These are phyloP conservation scores for Trifolium pratense DNA, from an alignment of 306 rosid species.

Conservation along the genomic window DNA sequence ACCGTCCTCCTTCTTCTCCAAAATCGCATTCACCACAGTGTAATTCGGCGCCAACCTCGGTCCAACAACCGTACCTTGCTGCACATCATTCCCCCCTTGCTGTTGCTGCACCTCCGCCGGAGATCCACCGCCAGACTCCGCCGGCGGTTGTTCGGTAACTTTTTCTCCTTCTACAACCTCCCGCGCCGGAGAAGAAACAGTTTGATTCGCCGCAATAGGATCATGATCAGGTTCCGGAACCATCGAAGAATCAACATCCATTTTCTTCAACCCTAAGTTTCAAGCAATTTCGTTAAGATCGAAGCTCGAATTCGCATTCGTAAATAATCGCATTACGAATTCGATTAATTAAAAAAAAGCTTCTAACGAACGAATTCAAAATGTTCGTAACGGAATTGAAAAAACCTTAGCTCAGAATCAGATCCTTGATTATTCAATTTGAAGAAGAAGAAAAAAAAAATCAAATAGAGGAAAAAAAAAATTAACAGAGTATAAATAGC, in stretches of 20 bases:
- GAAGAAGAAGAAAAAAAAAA: constrained; percentile 24
- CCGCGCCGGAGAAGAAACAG: constrained; percentile 48
- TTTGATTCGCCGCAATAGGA: constrained; percentile 50
- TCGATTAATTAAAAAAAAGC: constrained; percentile 46
- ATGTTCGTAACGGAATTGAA: constrained; percentile 47
- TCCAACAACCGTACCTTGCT: constrained; percentile 81
- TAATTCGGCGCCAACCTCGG: constrained; percentile 94
- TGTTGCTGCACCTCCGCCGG: constrained; percentile 38
- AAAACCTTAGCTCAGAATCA: constrained; percentile 54
- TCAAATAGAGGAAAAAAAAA: constrained; percentile 32
- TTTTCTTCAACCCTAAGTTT: constrained; percentile 62
- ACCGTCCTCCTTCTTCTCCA: constrained; percentile 96
- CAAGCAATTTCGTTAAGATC: constrained; percentile 65
- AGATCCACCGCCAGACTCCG: constrained; percentile 55
- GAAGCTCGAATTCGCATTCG: constrained; percentile 66
- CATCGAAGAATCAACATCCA: constrained; percentile 96
- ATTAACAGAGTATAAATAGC: constrained; percentile 34
- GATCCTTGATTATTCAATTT: constrained; percentile 57
- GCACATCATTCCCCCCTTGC: constrained; percentile 54
- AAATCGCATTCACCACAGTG: constrained; percentile 77
- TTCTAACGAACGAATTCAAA: constrained; percentile 4
- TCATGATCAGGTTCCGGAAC: constrained; percentile 80
- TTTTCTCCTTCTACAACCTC: constrained; percentile 63
- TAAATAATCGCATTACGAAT: constrained; percentile 55
- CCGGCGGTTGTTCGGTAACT: constrained; percentile 57